Evolutionary conservation across 805 yeast species (phyloP).

Genomic region (Pichia californica): DNA sequence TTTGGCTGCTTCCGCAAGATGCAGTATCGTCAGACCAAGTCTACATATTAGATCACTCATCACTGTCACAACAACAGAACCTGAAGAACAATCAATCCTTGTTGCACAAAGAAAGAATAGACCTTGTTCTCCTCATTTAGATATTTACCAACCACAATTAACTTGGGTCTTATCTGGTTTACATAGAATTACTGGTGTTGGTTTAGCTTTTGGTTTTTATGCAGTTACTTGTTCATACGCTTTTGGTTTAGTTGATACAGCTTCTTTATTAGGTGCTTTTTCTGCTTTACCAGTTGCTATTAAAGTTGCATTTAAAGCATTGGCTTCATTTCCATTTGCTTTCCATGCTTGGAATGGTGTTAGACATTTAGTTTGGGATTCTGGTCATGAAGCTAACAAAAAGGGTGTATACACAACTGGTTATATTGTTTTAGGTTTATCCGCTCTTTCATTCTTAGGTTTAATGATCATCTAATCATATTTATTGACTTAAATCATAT

Average conservation of each 20-base stretch:
- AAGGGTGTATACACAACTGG: constrained; percentile 93
- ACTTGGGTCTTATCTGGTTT: constrained; percentile 74
- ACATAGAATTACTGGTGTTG: constrained; percentile 87
- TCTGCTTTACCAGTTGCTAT: constrained; percentile 59
- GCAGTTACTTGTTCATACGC: constrained; percentile 73
- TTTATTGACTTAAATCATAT: too few relatives aligned
- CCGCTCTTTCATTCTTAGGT: constrained; percentile 52
- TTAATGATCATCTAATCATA: constrained; percentile 38
- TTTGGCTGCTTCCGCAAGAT: constrained; percentile 13
- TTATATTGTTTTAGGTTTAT: constrained; percentile 67
- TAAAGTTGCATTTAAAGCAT: constrained; percentile 60
- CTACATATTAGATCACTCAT: constrained; percentile 24
- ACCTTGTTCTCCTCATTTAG: constrained; percentile 86
- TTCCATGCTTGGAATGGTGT: constrained; percentile 84
- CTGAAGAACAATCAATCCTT: constrained; percentile 62
- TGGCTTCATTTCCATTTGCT: constrained; percentile 75
- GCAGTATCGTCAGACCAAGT: constrained; percentile 17
- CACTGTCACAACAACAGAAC: constrained; percentile 49
- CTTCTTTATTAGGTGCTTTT: constrained; percentile 45
- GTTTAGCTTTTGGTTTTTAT: constrained; percentile 73
- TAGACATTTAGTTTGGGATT: constrained; percentile 93
- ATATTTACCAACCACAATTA: constrained; percentile 86
- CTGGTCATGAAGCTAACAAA: constrained; percentile 69
- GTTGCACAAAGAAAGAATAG: constrained; percentile 79
- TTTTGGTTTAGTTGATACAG: constrained; percentile 53